phyloP scores from a whole-genome alignment of 2,329 filamentous ascomycete genomes.

The Dryadomyces quercivorus region DNA sequence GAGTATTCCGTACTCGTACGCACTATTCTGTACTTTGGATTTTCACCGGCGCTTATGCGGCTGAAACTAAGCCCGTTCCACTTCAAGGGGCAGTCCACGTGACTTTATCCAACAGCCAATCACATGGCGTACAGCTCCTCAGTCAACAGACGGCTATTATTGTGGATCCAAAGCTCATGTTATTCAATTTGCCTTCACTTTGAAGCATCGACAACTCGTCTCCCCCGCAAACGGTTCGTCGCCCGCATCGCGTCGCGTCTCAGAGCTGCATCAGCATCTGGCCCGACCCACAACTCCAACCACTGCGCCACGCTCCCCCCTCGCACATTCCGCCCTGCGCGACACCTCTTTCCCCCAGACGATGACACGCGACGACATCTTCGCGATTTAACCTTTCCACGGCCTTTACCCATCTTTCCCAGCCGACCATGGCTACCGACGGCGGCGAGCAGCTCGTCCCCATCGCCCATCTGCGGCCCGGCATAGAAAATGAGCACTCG shows the following conservation, averaged over 20 bases:
- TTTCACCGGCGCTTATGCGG: too few species aligned
- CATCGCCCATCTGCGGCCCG: conserved; percentile 43
- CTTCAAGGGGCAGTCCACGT: background rate
- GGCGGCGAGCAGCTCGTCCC: conserved; percentile 14
- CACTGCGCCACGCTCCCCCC: background rate
- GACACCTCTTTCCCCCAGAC: background rate
- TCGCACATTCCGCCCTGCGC: background rate
- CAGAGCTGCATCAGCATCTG: background rate
- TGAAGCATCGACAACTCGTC: background rate
- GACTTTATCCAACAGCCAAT: background rate
- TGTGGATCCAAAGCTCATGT: background rate
- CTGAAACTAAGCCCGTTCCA: too few species aligned
- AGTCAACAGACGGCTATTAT: background rate
- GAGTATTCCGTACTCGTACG: too few species aligned
- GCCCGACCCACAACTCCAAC: background rate
- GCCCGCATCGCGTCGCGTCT: background rate
- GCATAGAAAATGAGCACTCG: conserved; percentile 25
- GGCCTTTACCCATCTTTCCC: too few species aligned
- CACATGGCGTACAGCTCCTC: background rate
- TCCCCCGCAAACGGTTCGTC: background rate
- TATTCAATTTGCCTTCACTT: background rate
- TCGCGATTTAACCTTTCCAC: background rate
- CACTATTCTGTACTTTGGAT: too few species aligned
- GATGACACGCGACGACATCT: background rate
- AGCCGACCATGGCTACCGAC: background rate